Evolutionary conservation across 2,329 filamentous ascomycete species (phyloP), one percentile per base, ranked within the genome.

Genomic region (Colletotrichum agaves): DNA sequence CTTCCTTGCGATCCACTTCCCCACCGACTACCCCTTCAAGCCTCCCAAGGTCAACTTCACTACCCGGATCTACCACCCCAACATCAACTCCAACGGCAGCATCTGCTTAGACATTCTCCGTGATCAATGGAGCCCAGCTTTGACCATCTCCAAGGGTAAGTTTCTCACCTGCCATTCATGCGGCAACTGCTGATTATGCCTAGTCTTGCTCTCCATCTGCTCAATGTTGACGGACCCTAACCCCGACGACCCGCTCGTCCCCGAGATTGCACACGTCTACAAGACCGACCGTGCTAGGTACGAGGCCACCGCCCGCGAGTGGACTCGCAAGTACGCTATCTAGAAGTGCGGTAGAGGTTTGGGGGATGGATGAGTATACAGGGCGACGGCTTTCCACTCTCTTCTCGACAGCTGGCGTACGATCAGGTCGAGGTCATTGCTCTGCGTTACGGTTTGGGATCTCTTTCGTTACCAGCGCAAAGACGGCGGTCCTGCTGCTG

Each of bases 21-120:
- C 96, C 74, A 99, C 96, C 87, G 96, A 99, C 87, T 99, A 99
- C 84, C 96, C 96, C 46, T 99, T 99, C 89, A 99, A 99, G 91
- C 96, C 96, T 71, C 96, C 96, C 75, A 99, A 99, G 90, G 94
- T 99, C 84, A 98, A 98, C 91, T 99, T 99, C 89, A 98, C 94
- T 76, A 99, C 96, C 73, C 92, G 95, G 79, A 98, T 99, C 86
- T 99, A 99, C 82, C 96, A 99, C 85, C 96, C 96, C 77, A 99
- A 99, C 85, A 99, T 99, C 93, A 99, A 99, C 90, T 97, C 93
- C 74, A 98, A 98, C 82, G 96, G 96, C 82, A 98, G 94, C 83
- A 99, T 99, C 83, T 99, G 96, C 82, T 85, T 99, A 80, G 96
- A 99, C 79, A 99, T 99, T 78, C 87, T 99, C 78, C 91, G 96